phyloP scores from a whole-genome alignment of 805 yeast genomes.

The Saccharomycopsis lassenensis region DNA sequence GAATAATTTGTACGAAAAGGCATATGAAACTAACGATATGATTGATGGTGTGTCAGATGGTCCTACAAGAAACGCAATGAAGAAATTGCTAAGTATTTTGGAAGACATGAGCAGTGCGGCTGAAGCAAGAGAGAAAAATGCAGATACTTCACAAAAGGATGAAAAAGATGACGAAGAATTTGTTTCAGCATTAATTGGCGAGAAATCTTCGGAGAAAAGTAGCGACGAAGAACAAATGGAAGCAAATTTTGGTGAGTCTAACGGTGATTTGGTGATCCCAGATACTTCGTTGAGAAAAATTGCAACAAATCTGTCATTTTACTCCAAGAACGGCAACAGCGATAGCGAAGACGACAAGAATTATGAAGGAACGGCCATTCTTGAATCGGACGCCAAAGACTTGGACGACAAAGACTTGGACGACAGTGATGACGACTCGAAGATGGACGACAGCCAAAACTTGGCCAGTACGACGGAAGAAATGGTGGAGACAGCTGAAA shows the following conservation, averaged over 20 bases:
- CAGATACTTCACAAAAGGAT: slow-evolving; percentile 16
- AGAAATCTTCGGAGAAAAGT: slow-evolving; percentile 8
- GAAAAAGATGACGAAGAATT: slow-evolving; percentile 11
- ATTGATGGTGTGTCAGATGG: slow-evolving; percentile 18
- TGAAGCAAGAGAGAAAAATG: slow-evolving; percentile 18
- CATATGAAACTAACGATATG: slow-evolving; percentile 8
- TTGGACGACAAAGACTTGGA: too few relatives aligned
- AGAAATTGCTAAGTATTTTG: slow-evolving; percentile 21
- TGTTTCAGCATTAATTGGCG: slow-evolving; percentile 12
- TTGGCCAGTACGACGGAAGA: too few relatives aligned
- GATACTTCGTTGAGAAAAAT: slow-evolving; percentile 13
- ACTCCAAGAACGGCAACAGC: slow-evolving; percentile 1
- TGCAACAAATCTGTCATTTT: slow-evolving; percentile 4
- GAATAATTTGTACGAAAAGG: slow-evolving; percentile 10
- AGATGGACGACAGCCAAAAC: too few relatives aligned
- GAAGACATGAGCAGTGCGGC: slow-evolving; percentile 22
- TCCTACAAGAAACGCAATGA: slow-evolving; percentile 21
- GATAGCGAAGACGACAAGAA: slow-evolving; percentile 4
- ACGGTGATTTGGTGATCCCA: slow-evolving; percentile 14
- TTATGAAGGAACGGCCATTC: too few relatives aligned
- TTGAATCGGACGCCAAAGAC: too few relatives aligned
- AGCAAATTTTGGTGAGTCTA: slow-evolving; percentile 14
- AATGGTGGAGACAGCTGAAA: too few relatives aligned
- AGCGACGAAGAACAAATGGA: slow-evolving; percentile 7
- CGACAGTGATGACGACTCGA: too few relatives aligned